These are phyloP conservation scores for Saturnispora diversa DNA, from an alignment of 805 yeast species.

Conservation along the genomic window DNA sequence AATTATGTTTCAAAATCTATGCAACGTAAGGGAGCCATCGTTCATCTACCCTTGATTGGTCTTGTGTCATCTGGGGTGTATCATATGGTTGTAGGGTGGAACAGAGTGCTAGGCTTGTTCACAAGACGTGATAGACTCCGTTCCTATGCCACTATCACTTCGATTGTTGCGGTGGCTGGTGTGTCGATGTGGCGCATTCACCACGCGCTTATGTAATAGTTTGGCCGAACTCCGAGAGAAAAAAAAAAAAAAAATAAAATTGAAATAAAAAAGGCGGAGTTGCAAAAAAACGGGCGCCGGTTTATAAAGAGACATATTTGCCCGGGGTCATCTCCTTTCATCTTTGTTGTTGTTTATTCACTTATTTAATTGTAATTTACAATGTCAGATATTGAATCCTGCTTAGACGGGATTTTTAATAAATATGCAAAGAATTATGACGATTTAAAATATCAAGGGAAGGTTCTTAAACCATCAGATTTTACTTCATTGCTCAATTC, in stretches of 20 bases:
- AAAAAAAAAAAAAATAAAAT: too few species aligned
- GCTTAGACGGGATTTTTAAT: conserved; percentile 29
- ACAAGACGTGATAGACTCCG: conserved; percentile 34
- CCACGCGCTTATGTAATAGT: not conserved
- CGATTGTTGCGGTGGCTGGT: not conserved
- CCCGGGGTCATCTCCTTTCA: not conserved
- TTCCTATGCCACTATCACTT: conserved; percentile 37
- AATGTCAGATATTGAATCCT: conserved; percentile 2
- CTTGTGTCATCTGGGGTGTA: conserved; percentile 38
- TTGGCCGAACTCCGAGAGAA: conserved; percentile 1
- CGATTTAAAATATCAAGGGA: not conserved
- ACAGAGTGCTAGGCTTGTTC: conserved; percentile 38
- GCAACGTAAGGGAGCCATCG: conserved; percentile 1
- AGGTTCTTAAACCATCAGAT: conserved; percentile 27
- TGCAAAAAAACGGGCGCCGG: not conserved
- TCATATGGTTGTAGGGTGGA: conserved; percentile 48
- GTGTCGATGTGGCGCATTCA: conserved; percentile 5
- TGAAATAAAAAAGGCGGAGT: too few species aligned
- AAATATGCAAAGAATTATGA: conserved; percentile 30
- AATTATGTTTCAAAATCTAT: conserved; percentile 39
- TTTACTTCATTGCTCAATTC: conserved; percentile 37
- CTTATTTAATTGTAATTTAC: not conserved
- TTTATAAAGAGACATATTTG: not conserved
- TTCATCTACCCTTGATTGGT: conserved; percentile 21
- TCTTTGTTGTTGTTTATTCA: not conserved